A percentile compares a stretch with the other conserved stretches of the same genome.
Conservation (phyloP, 2,329 filamentous ascomycete genomes). For the Ploettnerulaceae sp. region DNA sequence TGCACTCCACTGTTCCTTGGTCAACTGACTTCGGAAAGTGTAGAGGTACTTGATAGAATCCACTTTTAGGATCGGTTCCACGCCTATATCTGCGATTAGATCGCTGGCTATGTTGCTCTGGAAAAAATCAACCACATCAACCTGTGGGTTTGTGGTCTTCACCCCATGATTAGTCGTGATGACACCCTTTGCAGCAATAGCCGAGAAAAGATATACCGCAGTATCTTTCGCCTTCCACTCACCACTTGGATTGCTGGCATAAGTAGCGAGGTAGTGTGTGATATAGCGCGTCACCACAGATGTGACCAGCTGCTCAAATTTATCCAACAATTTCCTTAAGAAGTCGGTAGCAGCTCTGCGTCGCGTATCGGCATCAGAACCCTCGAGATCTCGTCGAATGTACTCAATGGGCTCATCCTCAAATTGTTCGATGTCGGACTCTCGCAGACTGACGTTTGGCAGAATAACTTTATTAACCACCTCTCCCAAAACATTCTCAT, state of each 20-base stretch:
- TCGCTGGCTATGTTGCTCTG: slow-evolving; percentile 89
- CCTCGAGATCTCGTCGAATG: slow-evolving; percentile 89
- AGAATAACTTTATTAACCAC: slow-evolving; percentile 95
- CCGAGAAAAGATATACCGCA: slow-evolving; percentile 92
- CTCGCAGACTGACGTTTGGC: slow-evolving; percentile 85
- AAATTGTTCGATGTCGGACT: slow-evolving; percentile 92
- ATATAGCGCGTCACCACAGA: slow-evolving; percentile 84
- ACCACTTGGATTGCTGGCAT: slow-evolving; percentile 58
- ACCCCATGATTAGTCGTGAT: slow-evolving; percentile 86
- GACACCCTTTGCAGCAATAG: slow-evolving; percentile 86
- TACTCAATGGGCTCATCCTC: slow-evolving; percentile 99
- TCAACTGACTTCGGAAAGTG: slow-evolving; percentile 91
- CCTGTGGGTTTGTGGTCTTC: slow-evolving; percentile 78
- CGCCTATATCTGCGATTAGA: slow-evolving; percentile 62
- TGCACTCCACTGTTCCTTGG: slow-evolving; percentile 84
- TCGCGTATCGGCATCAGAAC: slow-evolving; percentile 91
- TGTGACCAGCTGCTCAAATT: slow-evolving; percentile 82
- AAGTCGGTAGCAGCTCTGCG: slow-evolving; percentile 93
- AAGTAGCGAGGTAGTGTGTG: slow-evolving; percentile 72
- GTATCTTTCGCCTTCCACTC: slow-evolving; percentile 99
- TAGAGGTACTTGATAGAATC: slow-evolving; percentile 98
- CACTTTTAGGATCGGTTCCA: slow-evolving; percentile 86
- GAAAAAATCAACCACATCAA: slow-evolving; percentile 93
- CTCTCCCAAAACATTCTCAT: slow-evolving; percentile 70
- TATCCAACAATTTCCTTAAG: slow-evolving; percentile 79